These are phyloP conservation scores for Solanum lignicaule DNA, from an alignment of 257 asterid genomes.

Conservation along the genomic window DNA sequence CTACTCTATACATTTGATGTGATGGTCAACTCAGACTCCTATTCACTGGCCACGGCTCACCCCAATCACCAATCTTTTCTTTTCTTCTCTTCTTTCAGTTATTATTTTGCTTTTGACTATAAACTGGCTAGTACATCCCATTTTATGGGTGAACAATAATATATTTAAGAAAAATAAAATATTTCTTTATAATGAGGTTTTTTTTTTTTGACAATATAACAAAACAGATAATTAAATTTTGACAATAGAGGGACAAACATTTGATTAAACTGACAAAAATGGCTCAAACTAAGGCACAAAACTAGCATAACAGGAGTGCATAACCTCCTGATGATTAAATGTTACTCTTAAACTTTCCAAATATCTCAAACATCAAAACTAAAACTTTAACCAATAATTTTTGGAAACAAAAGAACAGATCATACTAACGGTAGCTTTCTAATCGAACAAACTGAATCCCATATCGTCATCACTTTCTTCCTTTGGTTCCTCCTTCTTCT, in stretches of 20 bases:
- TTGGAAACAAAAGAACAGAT: neutral
- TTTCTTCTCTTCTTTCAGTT: neutral
- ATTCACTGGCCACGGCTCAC: neutral
- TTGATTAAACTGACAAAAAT: neutral
- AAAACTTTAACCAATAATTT: neutral
- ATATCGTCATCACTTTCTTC: slow-evolving; percentile 49
- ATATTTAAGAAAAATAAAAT: neutral
- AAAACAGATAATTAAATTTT: too few relatives aligned
- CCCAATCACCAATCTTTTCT: neutral
- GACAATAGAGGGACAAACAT: neutral
- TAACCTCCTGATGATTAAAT: neutral
- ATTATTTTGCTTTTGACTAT: neutral
- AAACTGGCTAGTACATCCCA: neutral
- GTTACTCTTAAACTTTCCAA: neutral
- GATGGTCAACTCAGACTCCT: neutral
- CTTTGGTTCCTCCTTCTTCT: slow-evolving; percentile 49
- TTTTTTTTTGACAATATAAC: neutral
- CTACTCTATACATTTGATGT: neutral
- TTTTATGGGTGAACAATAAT: neutral
- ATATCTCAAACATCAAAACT: neutral
- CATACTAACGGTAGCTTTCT: slow-evolving; percentile 3
- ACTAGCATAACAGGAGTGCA: neutral
- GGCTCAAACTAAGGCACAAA: too few relatives aligned
- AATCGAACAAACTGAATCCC: slow-evolving; percentile 47
- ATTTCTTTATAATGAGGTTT: neutral